Evolutionary conservation across 345 rosid genomes (phyloP).

Genomic region (Lenwebbia sp.): DNA sequence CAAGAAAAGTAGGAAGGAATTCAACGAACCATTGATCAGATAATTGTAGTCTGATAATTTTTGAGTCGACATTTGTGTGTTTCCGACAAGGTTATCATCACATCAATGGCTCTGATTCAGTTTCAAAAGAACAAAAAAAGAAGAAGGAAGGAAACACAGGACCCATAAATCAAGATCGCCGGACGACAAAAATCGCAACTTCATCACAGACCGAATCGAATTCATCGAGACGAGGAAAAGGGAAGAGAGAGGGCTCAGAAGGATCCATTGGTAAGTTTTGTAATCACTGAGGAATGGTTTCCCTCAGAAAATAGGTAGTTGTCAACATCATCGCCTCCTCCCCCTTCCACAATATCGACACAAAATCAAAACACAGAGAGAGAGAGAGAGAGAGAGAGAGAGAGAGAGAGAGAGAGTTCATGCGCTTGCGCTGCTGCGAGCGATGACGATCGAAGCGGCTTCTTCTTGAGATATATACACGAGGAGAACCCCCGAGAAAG

Average conservation of each 20-base stretch:
- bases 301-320: constrained; percentile 33
- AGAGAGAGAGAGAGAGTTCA: neutral
- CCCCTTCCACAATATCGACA: too few relatives aligned
- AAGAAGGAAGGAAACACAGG: neutral
- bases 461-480: neutral
- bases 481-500: neutral
- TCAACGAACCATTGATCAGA: constrained; percentile 20
- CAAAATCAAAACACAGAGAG: neutral
- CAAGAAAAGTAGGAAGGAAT: neutral
- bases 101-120: constrained; percentile 6
- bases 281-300: neutral
- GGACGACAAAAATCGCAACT: neutral
- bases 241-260: neutral
- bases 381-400: neutral
- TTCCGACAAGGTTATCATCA: constrained; percentile 23
- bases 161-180: neutral
- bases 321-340: constrained; percentile 14
- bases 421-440: neutral
- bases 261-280: constrained; percentile 1
- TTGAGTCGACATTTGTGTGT: constrained; percentile 15
- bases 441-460: neutral
- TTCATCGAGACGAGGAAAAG: neutral
- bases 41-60: constrained; percentile 34
- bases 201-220: neutral
- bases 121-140: neutral